Percentiles rank a stretch among this genome's conserved stretches.
These are phyloP conservation scores for Sporormia fimetaria DNA, from an alignment of 495 filamentous ascomycete species.

Conservation along the genomic window DNA sequence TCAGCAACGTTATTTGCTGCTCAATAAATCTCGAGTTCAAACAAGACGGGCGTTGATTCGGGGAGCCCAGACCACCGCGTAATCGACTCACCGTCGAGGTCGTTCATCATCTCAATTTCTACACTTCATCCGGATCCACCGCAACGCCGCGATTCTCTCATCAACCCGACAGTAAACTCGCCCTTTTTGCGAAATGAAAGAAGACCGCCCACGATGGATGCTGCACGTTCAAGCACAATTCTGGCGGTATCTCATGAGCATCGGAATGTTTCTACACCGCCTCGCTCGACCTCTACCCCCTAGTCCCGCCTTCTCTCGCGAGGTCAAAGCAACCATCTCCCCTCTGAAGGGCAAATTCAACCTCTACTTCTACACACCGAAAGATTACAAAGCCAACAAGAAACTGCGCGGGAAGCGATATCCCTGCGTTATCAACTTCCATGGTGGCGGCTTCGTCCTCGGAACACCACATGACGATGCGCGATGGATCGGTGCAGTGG, in stretches of 20 bases:
- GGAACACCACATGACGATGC: constrained; percentile 35
- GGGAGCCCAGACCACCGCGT: too few species aligned
- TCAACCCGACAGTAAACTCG: background rate
- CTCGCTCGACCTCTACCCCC: constrained; percentile 57
- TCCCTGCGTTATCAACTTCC: constrained; percentile 37
- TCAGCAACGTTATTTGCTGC: too few species aligned
- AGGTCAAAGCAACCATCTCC: constrained; percentile 50
- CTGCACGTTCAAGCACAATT: constrained; percentile 60
- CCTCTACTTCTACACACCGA: constrained; percentile 74
- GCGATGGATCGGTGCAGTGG: constrained; percentile 32
- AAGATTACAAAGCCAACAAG: constrained; percentile 40
- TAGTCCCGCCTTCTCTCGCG: constrained; percentile 51
- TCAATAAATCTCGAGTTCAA: too few species aligned
- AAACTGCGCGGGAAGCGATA: constrained; percentile 32
- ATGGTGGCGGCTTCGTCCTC: constrained; percentile 37
- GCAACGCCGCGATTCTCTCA: too few species aligned
- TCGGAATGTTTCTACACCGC: constrained; percentile 69
- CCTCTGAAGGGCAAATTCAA: constrained; percentile 43
- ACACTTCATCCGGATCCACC: too few species aligned
- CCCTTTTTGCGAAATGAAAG: background rate
- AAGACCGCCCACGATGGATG: constrained; percentile 45
- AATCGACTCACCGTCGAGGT: too few species aligned
- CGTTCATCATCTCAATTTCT: too few species aligned
- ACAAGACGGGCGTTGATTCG: too few species aligned
- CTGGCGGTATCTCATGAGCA: constrained; percentile 67